phyloP scores from a whole-genome alignment of 306 rosid species.

The Casuarina glauca region DNA sequence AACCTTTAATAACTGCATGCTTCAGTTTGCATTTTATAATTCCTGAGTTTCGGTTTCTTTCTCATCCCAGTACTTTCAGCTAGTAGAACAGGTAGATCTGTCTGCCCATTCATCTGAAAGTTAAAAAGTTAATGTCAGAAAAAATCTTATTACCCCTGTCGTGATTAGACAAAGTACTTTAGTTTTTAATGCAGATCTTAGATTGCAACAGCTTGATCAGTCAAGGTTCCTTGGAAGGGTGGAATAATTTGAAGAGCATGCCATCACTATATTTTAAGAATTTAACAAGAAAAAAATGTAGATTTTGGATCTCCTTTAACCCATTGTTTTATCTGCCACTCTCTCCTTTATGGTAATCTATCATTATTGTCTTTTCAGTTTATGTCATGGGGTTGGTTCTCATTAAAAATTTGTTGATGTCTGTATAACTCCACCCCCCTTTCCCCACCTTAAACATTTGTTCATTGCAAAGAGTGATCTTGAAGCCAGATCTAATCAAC shows the following conservation, averaged over 20 bases:
- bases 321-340: background rate
- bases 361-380: background rate
- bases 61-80: background rate
- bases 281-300: background rate
- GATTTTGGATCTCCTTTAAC: background rate
- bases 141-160: background rate
- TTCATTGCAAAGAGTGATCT: background rate
- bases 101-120: background rate
- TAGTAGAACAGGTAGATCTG: background rate
- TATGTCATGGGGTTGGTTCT: background rate
- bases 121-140: background rate
- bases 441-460: background rate
- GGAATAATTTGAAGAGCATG: background rate
- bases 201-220: background rate
- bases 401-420: background rate
- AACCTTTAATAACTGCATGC: background rate
- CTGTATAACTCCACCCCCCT: background rate
- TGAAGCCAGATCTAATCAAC: background rate
- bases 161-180: background rate
- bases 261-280: background rate
- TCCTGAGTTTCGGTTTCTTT: background rate
- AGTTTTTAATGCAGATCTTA: background rate
- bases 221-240: background rate
- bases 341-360: background rate
- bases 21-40: background rate